Evolutionary conservation across 768 basidiomycete species (phyloP).

Genomic region (Rhizopogon salebrosus): DNA sequence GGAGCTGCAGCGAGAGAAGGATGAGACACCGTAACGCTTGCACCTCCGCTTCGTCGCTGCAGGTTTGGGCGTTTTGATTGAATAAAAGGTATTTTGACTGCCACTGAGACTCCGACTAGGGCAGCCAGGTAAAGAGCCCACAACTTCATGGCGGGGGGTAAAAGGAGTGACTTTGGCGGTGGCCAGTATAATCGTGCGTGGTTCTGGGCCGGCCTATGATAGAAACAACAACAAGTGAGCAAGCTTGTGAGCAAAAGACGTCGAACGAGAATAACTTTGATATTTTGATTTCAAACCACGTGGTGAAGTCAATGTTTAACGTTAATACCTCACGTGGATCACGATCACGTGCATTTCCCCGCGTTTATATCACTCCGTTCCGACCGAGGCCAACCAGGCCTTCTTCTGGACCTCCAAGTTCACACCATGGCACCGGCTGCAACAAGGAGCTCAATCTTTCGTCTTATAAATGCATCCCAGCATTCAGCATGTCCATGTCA

Average conservation of each 20-base stretch:
- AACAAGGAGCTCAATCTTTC: conserved; percentile 59
- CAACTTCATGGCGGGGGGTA: conserved; percentile 33
- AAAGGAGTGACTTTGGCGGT: not conserved
- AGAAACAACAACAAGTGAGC: not conserved
- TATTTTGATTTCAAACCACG: too few species aligned
- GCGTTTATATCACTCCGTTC: conserved; percentile 3
- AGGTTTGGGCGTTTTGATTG: conserved; percentile 33
- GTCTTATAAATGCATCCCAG: conserved; percentile 73
- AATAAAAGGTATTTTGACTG: conserved; percentile 44
- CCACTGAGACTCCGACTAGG: conserved; percentile 34
- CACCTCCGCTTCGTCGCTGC: conserved; percentile 33
- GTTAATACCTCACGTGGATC: not conserved
- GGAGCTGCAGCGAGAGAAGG: conserved; percentile 7
- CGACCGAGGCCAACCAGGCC: conserved; percentile 19
- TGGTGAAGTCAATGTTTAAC: not conserved
- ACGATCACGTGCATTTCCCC: conserved; percentile 7
- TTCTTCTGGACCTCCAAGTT: not conserved
- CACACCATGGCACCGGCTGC: conserved; percentile 33
- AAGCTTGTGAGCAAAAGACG: conserved; percentile 1
- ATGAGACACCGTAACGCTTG: conserved; percentile 10
- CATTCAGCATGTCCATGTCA: conserved; percentile 79
- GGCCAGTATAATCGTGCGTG: not conserved
- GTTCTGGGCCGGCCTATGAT: not conserved
- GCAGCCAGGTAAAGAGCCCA: conserved; percentile 33
- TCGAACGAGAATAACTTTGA: not conserved